Conservation (phyloP, 192 early-diverging fungal genomes). For the Coemansia sp. region DNA sequence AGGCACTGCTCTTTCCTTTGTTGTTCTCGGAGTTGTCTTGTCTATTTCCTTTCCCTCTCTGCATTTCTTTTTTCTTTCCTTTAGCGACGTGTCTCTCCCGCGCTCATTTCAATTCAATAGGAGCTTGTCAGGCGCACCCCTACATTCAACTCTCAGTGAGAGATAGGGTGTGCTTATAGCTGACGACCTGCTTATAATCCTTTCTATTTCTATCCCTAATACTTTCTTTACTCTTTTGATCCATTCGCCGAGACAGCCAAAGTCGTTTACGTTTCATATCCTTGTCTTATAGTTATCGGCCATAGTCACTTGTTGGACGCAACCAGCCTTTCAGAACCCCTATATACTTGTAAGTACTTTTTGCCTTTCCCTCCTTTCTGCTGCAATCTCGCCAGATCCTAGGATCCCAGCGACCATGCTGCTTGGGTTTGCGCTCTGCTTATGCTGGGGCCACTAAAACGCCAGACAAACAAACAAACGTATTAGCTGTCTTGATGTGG, state of each 20-base stretch:
- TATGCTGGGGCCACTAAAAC: background rate
- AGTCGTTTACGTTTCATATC: background rate
- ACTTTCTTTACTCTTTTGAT: background rate
- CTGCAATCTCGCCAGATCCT: background rate
- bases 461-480: slow-evolving; percentile 10
- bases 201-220: background rate
- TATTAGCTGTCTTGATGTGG: background rate
- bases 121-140: slow-evolving; percentile 1
- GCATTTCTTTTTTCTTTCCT: background rate
- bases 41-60: background rate
- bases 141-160: background rate
- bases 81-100: background rate
- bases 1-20: background rate
- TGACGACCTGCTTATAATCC: background rate
- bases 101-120: slow-evolving; percentile 6
- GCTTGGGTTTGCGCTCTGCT: background rate
- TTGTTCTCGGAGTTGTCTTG: background rate
- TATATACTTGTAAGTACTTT: background rate
- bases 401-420: background rate
- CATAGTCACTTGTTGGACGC: background rate
- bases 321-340: background rate
- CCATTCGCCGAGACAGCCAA: background rate
- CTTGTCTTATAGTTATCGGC: background rate
- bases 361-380: background rate
- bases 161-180: background rate